Evolutionary conservation across 805 yeast genomes (phyloP), one percentile per base, ranked within the genome.

Genomic region (Cyberlindnera suaveolens): DNA sequence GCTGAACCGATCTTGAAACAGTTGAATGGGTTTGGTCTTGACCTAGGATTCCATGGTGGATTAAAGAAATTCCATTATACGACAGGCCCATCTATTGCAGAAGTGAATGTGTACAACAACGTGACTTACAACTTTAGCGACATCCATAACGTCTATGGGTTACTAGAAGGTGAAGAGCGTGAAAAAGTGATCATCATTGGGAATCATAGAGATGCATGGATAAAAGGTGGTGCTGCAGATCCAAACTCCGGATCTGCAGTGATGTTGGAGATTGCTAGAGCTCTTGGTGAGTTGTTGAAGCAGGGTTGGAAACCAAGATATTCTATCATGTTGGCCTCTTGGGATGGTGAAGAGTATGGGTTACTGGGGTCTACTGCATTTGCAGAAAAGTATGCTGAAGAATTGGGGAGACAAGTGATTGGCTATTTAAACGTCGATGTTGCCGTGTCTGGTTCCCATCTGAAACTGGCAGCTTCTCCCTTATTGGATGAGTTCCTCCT

Each of bases 321-420:
- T 56, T 73, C 85, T 1, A 78, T 84, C 40, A 62, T 77, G 38
- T 70, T 85, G 43, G 86, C 84, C 1, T 77, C 85, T n/a, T 84
- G 89, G 87, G 93, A 84, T 58, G 91, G 87, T 41, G 91, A 85
- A 61, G 91, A 85, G 61, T 80, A 80, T 53, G 89, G 81, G 1
- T 65, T 85, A 29, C 53, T 85, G 18, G 93, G 93, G 1, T 80
- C 87, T 1, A 85, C 90, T 3, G 90, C 82, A 47, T 83, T 71
- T 68, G 91, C 85, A 26, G 91, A 84, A 60, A 78, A 77, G 42
- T 67, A 77, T 43, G 71, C 76, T 5, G 60, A 67, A 31, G 53
- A 56, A 31, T 59, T 85, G 32, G 67, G 71, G 40, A 67, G 66
- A 34, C 68, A 75, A 39, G 80, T 78, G 2, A 70, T 82, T 41